These are phyloP conservation scores for Candida frijolesensis DNA, from an alignment of 1,139 yeast species.

Conservation along the genomic window DNA sequence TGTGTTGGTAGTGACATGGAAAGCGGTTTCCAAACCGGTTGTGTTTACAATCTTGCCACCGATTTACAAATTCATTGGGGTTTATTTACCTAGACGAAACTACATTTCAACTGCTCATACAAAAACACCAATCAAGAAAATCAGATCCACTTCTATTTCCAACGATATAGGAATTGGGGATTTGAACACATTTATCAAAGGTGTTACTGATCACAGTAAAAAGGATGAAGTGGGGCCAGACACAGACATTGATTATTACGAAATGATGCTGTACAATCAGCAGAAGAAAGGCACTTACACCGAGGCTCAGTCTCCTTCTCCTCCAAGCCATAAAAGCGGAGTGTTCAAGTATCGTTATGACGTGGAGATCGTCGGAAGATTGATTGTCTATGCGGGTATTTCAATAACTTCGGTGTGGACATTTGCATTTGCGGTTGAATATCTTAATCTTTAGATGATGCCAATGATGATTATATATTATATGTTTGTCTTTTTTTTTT, in stretches of 20 bases:
- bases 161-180: constrained; percentile 43
- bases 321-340: constrained; percentile 27
- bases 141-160: constrained; percentile 43
- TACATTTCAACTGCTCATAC: constrained; percentile 45
- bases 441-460: constrained; percentile 15
- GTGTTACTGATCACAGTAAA: constrained; percentile 28
- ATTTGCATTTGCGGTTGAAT: constrained; percentile 29
- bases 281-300: constrained; percentile 16
- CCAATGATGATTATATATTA: neutral
- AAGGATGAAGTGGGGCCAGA: constrained; percentile 40
- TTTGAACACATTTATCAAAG: constrained; percentile 34
- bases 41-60: constrained; percentile 54
- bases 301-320: constrained; percentile 4
- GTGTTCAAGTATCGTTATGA: constrained; percentile 63
- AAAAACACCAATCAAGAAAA: constrained; percentile 34
- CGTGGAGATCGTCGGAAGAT: constrained; percentile 71
- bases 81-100: constrained; percentile 44
- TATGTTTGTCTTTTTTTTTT: neutral
- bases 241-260: constrained; percentile 46
- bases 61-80: constrained; percentile 44
- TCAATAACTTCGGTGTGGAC: constrained; percentile 51
- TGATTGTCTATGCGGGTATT: constrained; percentile 76
- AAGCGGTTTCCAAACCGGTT: constrained; percentile 62
- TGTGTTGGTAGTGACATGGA: constrained; percentile 65
- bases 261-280: constrained; percentile 35